Conservation (phyloP, 352 stramenopile species). For the Phytophthora idaei region DNA sequence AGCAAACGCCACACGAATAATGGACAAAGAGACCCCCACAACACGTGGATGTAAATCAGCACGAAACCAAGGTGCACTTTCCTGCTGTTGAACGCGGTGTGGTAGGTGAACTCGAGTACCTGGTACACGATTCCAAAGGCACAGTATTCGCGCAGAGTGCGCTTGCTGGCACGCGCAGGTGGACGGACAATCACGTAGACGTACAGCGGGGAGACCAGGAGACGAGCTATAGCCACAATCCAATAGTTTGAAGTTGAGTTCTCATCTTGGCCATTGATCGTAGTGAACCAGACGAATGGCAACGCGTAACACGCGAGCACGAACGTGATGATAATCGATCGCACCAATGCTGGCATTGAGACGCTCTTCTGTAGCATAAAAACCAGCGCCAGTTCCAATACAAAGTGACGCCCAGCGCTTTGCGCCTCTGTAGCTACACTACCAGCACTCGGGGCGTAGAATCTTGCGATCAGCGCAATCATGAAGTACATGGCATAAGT, state of each 20-base stretch:
- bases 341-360: conserved; percentile 46
- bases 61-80: conserved; percentile 33
- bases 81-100: conserved; percentile 40
- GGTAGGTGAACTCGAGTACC: conserved; percentile 40
- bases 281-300: conserved; percentile 45
- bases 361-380: conserved; percentile 68
- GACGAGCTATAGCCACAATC: conserved; percentile 33
- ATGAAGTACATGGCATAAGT: conserved; percentile 44
- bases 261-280: conserved; percentile 13
- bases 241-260: conserved; percentile 31
- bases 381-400: conserved; percentile 49
- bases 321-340: conserved; percentile 37
- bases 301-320: conserved; percentile 47
- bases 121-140: conserved; percentile 48
- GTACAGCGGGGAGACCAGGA: conserved; percentile 39
- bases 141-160: conserved; percentile 49
- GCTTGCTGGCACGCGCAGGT: conserved; percentile 50
- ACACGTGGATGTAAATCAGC: conserved; percentile 39
- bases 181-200: conserved; percentile 47
- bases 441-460: conserved; percentile 24
- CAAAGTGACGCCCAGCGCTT: conserved; percentile 51
- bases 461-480: conserved; percentile 27
- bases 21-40: conserved; percentile 42
- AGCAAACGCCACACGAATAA: conserved; percentile 51
- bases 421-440: conserved; percentile 35